A percentile compares a stretch with the other conserved stretches of the same genome.
phyloP scores from a whole-genome alignment of 768 basidiomycete species.

The Suillus subaureus region DNA sequence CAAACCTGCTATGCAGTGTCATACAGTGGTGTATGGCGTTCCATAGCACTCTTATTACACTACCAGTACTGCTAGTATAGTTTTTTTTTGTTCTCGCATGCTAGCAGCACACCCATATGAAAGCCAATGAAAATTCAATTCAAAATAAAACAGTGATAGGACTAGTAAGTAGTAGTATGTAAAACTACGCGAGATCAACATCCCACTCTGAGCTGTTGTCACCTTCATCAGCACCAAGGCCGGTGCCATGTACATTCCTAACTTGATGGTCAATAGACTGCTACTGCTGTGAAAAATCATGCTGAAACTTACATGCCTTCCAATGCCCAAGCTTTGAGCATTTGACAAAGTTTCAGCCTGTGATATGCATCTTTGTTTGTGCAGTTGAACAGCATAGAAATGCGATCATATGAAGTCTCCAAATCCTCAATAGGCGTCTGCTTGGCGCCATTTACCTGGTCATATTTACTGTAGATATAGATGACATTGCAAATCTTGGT shows the following conservation, averaged over 20 bases:
- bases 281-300: neutral
- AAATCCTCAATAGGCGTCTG: no score
- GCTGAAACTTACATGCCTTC: no score
- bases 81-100: neutral
- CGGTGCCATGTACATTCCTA: neutral
- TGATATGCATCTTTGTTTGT: no score
- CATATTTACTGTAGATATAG: no score
- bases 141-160: neutral
- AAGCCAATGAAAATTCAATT: neutral
- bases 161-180: neutral
- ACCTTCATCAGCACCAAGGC: neutral
- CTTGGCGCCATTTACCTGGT: no score
- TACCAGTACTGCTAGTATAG: no score
- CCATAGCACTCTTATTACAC: neutral
- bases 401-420: no score
- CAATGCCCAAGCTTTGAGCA: no score
- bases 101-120: neutral
- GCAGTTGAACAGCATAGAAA: no score
- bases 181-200: neutral
- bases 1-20: neutral
- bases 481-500: no score
- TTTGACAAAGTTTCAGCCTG: no score
- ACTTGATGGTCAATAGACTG: neutral
- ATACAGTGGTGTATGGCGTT: neutral
- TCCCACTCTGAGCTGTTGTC: neutral